phyloP scores from a whole-genome alignment of 345 rosid species.

The Eucalyptus paniculata region DNA sequence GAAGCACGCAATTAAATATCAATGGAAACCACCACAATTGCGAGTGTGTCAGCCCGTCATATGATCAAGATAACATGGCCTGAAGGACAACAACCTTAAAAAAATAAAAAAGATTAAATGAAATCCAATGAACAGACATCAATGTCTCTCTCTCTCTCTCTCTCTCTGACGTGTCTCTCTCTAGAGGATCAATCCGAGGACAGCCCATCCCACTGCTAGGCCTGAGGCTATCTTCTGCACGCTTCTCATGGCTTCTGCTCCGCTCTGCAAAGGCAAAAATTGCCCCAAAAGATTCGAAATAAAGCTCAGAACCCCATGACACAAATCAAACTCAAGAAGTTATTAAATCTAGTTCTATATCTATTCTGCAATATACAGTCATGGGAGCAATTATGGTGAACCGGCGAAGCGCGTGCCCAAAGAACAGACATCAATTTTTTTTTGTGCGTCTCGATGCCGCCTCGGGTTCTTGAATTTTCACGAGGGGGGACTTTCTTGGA shows the following conservation, averaged over 20 bases:
- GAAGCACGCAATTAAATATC: not conserved
- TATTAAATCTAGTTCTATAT: not conserved
- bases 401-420: not conserved
- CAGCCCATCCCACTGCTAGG: constrained; percentile 41
- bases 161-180: not conserved
- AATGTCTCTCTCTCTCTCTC: not conserved
- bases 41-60: not conserved
- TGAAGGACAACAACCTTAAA: not conserved
- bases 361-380: not conserved
- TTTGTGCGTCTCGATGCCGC: not conserved
- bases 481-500: not conserved
- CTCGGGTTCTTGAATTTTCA: not conserved
- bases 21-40: not conserved
- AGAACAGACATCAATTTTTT: not conserved
- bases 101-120: not conserved
- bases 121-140: not conserved
- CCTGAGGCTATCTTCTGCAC: constrained; percentile 23
- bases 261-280: constrained; percentile 32
- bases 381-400: not conserved
- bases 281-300: not conserved
- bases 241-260: constrained; percentile 23
- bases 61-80: not conserved
- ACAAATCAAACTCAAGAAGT: not conserved
- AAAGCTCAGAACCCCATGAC: not conserved
- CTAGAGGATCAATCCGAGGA: constrained; percentile 27